Percentiles rank a stretch among this genome's conserved stretches.
Evolutionary conservation across 139 green algal species (phyloP).

Genomic region (Astrephomene gubernaculifera): DNA sequence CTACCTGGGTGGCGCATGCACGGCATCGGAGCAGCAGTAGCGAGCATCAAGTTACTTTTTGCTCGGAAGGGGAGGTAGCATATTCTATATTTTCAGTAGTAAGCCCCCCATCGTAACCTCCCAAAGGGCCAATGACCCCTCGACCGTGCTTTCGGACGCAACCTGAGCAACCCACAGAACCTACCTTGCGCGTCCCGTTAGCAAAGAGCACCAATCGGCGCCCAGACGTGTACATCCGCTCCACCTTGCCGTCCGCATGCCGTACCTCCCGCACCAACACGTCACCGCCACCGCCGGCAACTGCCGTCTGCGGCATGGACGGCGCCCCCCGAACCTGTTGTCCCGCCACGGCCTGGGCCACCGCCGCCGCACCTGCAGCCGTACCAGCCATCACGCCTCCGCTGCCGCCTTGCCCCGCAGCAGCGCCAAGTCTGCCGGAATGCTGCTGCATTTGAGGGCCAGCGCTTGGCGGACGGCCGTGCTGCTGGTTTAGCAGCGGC

Average conservation of each 20-base stretch:
- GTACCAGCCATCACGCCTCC: background rate
- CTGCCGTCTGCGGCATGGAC: too few species aligned
- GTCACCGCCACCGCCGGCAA: background rate
- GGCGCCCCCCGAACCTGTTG: background rate
- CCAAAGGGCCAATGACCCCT: too few species aligned
- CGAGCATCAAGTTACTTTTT: too few species aligned
- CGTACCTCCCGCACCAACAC: constrained; percentile 50
- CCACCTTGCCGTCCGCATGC: constrained; percentile 72
- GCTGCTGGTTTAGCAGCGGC: too few species aligned
- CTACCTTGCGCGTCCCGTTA: constrained; percentile 80
- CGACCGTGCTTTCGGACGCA: too few species aligned
- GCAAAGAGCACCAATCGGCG: constrained; percentile 62
- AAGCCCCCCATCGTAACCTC: too few species aligned
- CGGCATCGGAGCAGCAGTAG: background rate
- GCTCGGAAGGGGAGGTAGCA: too few species aligned
- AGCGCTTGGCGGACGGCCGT: too few species aligned
- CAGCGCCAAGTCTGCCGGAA: too few species aligned
- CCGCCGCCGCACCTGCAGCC: background rate
- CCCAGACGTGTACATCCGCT: constrained; percentile 66
- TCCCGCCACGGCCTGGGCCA: background rate
- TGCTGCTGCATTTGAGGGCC: too few species aligned
- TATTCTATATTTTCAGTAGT: too few species aligned
- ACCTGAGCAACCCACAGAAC: too few species aligned
- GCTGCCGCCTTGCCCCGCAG: background rate
- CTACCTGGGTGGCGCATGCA: background rate